Base-by-base conservation (phyloP, 148 eudicot genomes). In the Amaranthus palmeri region DNA sequence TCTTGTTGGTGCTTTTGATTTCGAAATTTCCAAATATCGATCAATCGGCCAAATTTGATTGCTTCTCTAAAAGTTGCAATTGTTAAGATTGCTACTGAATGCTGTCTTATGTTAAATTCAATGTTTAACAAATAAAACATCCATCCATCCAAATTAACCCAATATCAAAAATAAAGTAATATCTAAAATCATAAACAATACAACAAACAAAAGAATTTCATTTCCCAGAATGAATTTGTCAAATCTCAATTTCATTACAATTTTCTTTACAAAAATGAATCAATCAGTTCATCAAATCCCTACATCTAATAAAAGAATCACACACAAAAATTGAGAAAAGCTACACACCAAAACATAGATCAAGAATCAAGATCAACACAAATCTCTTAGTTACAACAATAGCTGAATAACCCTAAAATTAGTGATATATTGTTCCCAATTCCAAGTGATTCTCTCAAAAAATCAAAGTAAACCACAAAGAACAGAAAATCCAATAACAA, bases 401-500 rank as follows among this genome's bases (percentile, higher is more conserved):
- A 40, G 58, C 56, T 41, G 53, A 42, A 51, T 51, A n/a, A 47
- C 54, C 18, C 66, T 62, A 78, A 4, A 47, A 48, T 49, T 8
- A 65, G 5, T 36, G 44, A 25, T n/a, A n/a, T n/a, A n/a, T 25
- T 25, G 36, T 2, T 25, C 44, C 46, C 10, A 59, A 52, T 8
- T 17, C 17, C 51, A 43, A 73, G 14, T 7, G 41, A 80, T 3
- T 18, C 55, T 25, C 63, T 6, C 57, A 62, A 62, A 61, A 76
- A 0, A 69, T 89, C 81, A 89, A 42, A 92, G 83, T 59, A 92
- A 78, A 11, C 90, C 97, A 54, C 88, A 90, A 57, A 92, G 82
- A 10, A 86, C 86, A 52, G 89, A 82, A 55, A 92, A 83, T 2
- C 93, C 97, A 11, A 92, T 80, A 57, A 88, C 83, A 45, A 88